Evolutionary conservation across 768 basidiomycete species (phyloP).

Genomic region (Pleurotus pulmonarius): DNA sequence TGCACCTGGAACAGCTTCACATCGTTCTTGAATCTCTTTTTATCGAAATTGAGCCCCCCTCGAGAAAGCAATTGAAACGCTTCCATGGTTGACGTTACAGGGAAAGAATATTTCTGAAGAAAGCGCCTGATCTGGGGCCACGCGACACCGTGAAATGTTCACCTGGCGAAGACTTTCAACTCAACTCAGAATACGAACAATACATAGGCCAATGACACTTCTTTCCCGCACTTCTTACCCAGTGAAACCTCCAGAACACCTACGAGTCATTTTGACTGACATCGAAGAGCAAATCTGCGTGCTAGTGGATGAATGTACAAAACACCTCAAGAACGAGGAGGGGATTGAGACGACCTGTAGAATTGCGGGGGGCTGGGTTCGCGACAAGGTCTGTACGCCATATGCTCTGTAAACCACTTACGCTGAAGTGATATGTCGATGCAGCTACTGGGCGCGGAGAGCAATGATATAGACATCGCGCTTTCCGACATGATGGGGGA

Average conservation of each 20-base stretch:
- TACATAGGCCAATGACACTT: conserved; percentile 3
- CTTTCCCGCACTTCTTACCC: conserved; percentile 5
- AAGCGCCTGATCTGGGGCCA: too few species aligned
- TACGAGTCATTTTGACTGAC: conserved; percentile 57
- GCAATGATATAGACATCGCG: conserved; percentile 93
- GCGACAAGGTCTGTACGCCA: conserved; percentile 77
- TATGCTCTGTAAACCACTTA: neutral
- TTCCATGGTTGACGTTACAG: conserved; percentile 48
- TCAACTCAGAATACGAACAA: neutral
- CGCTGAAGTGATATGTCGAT: conserved; percentile 9
- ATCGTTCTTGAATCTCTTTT: conserved; percentile 65
- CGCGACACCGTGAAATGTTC: too few species aligned
- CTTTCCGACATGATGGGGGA: conserved; percentile 87
- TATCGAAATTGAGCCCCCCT: conserved; percentile 82
- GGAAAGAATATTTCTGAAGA: too few species aligned
- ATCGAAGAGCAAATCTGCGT: conserved; percentile 67
- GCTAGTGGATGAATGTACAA: conserved; percentile 78
- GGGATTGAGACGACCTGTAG: conserved; percentile 66
- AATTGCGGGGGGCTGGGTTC: conserved; percentile 97
- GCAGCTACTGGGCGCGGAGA: conserved; percentile 76
- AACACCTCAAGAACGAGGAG: conserved; percentile 46
- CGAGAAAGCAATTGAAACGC: conserved; percentile 88
- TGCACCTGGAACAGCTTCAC: conserved; percentile 67
- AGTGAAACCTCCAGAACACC: conserved; percentile 17
- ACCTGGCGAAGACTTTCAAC: neutral